These are phyloP conservation scores for Talaromyces islandicus DNA, from an alignment of 2,329 filamentous ascomycete species.

Conservation along the genomic window DNA sequence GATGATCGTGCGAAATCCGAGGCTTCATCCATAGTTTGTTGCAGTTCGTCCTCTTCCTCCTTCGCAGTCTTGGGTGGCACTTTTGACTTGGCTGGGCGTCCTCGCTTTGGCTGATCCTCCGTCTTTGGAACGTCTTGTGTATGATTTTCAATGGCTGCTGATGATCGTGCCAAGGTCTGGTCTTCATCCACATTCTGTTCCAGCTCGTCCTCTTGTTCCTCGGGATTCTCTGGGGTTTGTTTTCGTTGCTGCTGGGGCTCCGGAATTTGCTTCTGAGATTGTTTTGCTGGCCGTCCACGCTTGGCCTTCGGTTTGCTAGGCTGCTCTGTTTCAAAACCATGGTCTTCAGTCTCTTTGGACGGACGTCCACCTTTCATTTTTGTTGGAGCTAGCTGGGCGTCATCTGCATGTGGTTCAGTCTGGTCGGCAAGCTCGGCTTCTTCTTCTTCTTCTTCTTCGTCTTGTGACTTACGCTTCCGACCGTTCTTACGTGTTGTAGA, in stretches of 20 bases:
- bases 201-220: background rate
- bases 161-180: background rate
- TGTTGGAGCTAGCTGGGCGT: background rate
- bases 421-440: background rate
- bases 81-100: slow-evolving; percentile 13
- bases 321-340: background rate
- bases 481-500: background rate
- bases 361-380: slow-evolving; percentile 6
- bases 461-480: background rate
- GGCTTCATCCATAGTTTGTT: background rate
- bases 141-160: background rate
- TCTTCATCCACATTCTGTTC: background rate
- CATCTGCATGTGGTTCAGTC: slow-evolving; percentile 7
- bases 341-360: background rate
- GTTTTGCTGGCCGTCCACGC: slow-evolving; percentile 6
- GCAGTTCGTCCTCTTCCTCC: background rate
- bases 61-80: slow-evolving; percentile 27
- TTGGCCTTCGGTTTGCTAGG: background rate
- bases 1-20: background rate
- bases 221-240: background rate
- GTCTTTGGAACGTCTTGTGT: background rate
- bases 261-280: background rate
- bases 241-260: background rate
- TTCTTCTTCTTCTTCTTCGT: slow-evolving; percentile 1
- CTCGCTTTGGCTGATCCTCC: slow-evolving; percentile 3